phyloP scores from a whole-genome alignment of 2,329 filamentous ascomycete species.

The Samsoniella hepiali region DNA sequence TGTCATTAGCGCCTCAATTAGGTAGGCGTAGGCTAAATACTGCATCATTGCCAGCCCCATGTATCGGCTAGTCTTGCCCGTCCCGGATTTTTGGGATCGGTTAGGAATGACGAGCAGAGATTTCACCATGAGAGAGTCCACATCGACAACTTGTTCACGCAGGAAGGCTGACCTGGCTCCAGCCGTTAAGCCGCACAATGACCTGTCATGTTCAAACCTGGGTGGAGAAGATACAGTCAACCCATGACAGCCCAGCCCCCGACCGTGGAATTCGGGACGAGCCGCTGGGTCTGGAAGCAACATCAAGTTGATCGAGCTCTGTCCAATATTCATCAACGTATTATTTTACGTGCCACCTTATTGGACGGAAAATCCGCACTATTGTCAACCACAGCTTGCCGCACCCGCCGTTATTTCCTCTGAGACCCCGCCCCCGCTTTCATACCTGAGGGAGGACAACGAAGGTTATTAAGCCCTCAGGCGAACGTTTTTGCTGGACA shows the following conservation, averaged over 20 bases:
- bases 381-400: background rate
- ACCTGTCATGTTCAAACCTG: background rate
- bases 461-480: background rate
- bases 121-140: background rate
- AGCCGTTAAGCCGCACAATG: background rate
- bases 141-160: background rate
- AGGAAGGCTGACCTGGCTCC: background rate
- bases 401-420: slow-evolving; percentile 8
- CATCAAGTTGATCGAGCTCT: background rate
- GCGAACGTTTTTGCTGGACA: background rate
- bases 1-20: background rate
- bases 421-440: slow-evolving; percentile 16
- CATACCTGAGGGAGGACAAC: background rate
- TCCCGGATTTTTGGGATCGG: background rate
- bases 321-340: background rate
- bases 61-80: background rate
- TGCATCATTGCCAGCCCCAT: background rate
- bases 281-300: background rate
- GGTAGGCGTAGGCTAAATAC: background rate
- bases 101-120: background rate
- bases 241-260: background rate
- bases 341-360: background rate
- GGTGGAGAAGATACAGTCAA: slow-evolving; percentile 5
- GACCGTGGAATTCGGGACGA: slow-evolving; percentile 7
- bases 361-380: background rate